Evolutionary conservation across 208 protist genomes (phyloP), one percentile per base, ranked within the genome.

Genomic region (Trypanosoma vivax): DNA sequence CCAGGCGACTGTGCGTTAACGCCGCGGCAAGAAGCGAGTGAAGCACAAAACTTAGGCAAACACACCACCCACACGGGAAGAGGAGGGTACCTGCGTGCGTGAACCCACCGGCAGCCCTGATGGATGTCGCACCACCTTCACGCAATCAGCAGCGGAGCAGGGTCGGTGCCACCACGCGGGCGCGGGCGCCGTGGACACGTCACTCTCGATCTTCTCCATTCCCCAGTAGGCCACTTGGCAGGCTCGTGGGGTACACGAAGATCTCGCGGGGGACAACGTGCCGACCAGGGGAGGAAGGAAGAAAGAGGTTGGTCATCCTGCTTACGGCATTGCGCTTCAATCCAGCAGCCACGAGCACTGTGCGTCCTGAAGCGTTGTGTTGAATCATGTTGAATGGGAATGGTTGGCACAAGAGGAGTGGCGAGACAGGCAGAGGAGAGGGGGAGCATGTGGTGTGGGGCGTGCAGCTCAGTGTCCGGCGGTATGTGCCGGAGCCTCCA

Each of bases 281-380:
- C 5, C 4, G 14, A 25, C 7, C 6, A 21, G 27, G 19, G 21
- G 34, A 25, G 38, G 31, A 18, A 34, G 29, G n/a, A n/a, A n/a
- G n/a, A n/a, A n/a, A n/a, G n/a, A n/a, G n/a, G n/a, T n/a, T 37
- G 40, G 4, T 72, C 70, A 73, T 72, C 52, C 60, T 69, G 65
- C 70, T 69, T 77, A 68, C 70, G 60, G 70, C 64, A 35, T 65
- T 54, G 58, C 70, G 64, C 68, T 58, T 61, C 33, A 52, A 62
- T 69, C 50, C 54, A 55, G 60, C 46, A 71, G 56, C 56, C 60
- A 77, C 28, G 41, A 6, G 53, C 50, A 52, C 14, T 47, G 18
- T 68, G 49, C 34, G 37, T 71, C 64, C 41, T 65, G 64, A 71
- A 55, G 64, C 64, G 65, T 65, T 55, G 25, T 31, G 34, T 63